Evolutionary conservation across 106 monocot genomes (phyloP).

Genomic region (Dendrobium officinale): DNA sequence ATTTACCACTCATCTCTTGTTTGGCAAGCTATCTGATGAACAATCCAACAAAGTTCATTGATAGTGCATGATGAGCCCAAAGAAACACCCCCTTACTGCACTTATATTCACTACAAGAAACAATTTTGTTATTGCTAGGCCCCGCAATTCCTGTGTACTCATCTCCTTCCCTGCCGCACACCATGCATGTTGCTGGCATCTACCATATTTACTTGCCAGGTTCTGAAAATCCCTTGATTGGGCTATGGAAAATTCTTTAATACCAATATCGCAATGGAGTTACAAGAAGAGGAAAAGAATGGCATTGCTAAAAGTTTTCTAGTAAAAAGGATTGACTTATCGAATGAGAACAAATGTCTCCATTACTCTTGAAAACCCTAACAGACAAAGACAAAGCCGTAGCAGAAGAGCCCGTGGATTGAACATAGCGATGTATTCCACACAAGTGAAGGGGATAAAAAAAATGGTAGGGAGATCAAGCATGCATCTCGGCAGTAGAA

Average conservation of each 20-base stretch:
- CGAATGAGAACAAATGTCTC: not conserved
- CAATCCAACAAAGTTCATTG: not conserved
- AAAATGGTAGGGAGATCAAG: not conserved
- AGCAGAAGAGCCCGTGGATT: not conserved
- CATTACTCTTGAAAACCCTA: not conserved
- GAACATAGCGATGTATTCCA: too few species aligned
- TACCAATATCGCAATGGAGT: too few species aligned
- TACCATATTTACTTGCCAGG: not conserved
- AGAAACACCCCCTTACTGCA: not conserved
- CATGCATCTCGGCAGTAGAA: not conserved
- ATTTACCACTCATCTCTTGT: not conserved
- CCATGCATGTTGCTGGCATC: not conserved
- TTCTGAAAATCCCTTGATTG: not conserved
- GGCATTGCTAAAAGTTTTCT: not conserved
- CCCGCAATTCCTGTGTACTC: not conserved
- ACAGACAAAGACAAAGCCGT: not conserved
- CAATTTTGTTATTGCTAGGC: not conserved
- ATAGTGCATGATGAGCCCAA: not conserved
- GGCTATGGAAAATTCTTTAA: too few species aligned
- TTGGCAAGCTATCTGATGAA: not conserved
- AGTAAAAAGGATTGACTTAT: not conserved
- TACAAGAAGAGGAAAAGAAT: not conserved
- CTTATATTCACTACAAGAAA: not conserved
- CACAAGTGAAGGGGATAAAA: too few species aligned
- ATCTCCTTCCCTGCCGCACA: not conserved